Evolutionary conservation across 192 early-diverging fungal species (phyloP).

Genomic region (Mortierella claussenii): DNA sequence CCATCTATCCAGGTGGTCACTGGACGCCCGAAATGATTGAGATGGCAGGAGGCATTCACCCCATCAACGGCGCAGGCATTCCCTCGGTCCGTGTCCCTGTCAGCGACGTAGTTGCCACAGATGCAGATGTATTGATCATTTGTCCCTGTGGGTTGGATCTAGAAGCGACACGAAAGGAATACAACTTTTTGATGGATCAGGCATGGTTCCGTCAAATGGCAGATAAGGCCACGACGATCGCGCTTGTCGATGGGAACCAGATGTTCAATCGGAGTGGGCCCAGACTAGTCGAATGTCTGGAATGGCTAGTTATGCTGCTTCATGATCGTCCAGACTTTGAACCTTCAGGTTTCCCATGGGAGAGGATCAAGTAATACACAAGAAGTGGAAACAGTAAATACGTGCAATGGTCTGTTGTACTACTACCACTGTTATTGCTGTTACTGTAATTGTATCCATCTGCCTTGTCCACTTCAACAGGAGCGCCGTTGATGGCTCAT

Average conservation of each 20-base stretch:
- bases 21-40: slow-evolving; percentile 66
- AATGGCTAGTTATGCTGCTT: slow-evolving; percentile 60
- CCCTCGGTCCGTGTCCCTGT: slow-evolving; percentile 56
- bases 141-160: slow-evolving; percentile 63
- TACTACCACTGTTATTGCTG: neutral
- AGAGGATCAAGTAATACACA: slow-evolving; percentile 39
- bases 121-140: slow-evolving; percentile 56
- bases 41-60: slow-evolving; percentile 56
- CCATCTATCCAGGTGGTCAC: slow-evolving; percentile 62
- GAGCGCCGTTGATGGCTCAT: no score
- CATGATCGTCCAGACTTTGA: slow-evolving; percentile 57
- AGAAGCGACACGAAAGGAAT: slow-evolving; percentile 53
- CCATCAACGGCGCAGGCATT: slow-evolving; percentile 55
- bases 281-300: slow-evolving; percentile 46
- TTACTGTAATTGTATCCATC: no score
- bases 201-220: slow-evolving; percentile 50
- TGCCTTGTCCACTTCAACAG: no score
- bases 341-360: slow-evolving; percentile 58
- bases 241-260: slow-evolving; percentile 63
- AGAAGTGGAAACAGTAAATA: neutral
- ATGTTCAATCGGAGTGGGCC: slow-evolving; percentile 68
- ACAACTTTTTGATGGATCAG: slow-evolving; percentile 38
- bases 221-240: slow-evolving; percentile 46
- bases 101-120: slow-evolving; percentile 23
- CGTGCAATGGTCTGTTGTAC: neutral